A percentile compares a stretch with the other conserved stretches of the same genome.
phyloP scores from a whole-genome alignment of 2,329 filamentous ascomycete genomes.

The Xylariaceae sp. region DNA sequence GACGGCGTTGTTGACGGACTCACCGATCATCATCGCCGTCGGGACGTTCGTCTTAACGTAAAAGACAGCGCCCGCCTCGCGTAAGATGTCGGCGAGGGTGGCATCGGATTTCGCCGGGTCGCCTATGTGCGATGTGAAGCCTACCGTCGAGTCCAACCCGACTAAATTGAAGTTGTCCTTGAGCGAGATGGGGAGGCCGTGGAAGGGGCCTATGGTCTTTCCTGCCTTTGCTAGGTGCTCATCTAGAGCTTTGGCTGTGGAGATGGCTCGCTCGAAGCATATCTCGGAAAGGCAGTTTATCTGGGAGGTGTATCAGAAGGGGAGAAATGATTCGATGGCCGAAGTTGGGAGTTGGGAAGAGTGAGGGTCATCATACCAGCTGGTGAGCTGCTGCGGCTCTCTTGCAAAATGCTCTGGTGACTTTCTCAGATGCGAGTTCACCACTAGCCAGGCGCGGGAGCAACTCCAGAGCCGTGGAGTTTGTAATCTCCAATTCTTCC shows the following conservation, averaged over 20 bases:
- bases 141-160: slow-evolving; percentile 58
- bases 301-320: slow-evolving; percentile 16
- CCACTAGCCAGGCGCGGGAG: slow-evolving; percentile 35
- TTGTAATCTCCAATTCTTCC: slow-evolving; percentile 38
- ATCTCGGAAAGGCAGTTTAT: slow-evolving; percentile 51
- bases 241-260: slow-evolving; percentile 46
- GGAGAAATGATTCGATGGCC: background rate
- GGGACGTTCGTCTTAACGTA: slow-evolving; percentile 57
- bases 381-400: slow-evolving; percentile 37
- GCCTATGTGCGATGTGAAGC: slow-evolving; percentile 59
- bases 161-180: slow-evolving; percentile 68
- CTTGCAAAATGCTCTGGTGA: slow-evolving; percentile 38
- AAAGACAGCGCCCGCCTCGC: slow-evolving; percentile 48
- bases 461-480: slow-evolving; percentile 31
- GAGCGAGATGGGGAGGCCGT: slow-evolving; percentile 61
- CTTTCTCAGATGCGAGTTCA: slow-evolving; percentile 33
- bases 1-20: slow-evolving; percentile 62
- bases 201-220: slow-evolving; percentile 56
- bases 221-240: slow-evolving; percentile 45
- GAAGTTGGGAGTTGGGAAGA: background rate
- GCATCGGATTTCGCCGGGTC: slow-evolving; percentile 48
- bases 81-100: slow-evolving; percentile 39
- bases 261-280: slow-evolving; percentile 50
- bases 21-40: slow-evolving; percentile 66
- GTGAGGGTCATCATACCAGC: too few species aligned